Evolutionary conservation across 139 green algal species (phyloP), one percentile per base, ranked within the genome.

Genomic region (Picochlorum sp.): DNA sequence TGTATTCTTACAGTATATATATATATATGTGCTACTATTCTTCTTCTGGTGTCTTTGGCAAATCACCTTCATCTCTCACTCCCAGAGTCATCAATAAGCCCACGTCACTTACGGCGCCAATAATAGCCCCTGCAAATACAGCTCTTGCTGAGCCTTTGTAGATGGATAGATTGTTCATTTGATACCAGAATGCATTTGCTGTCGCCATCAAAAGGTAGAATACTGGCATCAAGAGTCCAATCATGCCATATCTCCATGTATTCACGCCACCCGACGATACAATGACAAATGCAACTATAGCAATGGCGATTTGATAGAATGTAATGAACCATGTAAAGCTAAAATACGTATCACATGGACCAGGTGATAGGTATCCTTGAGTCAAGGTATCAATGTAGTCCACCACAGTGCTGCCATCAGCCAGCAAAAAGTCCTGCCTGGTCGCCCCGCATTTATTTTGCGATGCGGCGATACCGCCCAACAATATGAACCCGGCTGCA

Each of bases 171-270:
- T 69, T 59, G 10, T 49, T 64, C 16, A 21, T 65, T 58, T 71
- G 49, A n/a, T 58, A 61, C 58, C 41, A 61, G 20, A 47, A 23
- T 20, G 61, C 4, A 15, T 38, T 37, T 11, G 21, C 11, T 21
- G 69, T 76, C 26, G 56, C 67, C 60, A 69, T 65, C 21, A 70
- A 50, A 10, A 74, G 50, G 23, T 69, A 65, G 8, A 54, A 49
- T 16, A 70, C 46, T 6, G 61, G 61, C 23, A 70, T 50, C 2
- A 70, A 34, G 45, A 74, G 34, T 28, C 68, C 68, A 34, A 74
- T 58, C 4, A 68, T 34, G 4, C 68, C 68, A 65, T 69, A 64
- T 44, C 68, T 56, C 68, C 68, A 74, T 30, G 60, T 64, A 49
- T 74, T 62, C 34, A 74, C 68, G 38, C 15, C n/a, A 9, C 61